phyloP scores from a whole-genome alignment of 257 asterid genomes.

The Lycium ferocissimum region DNA sequence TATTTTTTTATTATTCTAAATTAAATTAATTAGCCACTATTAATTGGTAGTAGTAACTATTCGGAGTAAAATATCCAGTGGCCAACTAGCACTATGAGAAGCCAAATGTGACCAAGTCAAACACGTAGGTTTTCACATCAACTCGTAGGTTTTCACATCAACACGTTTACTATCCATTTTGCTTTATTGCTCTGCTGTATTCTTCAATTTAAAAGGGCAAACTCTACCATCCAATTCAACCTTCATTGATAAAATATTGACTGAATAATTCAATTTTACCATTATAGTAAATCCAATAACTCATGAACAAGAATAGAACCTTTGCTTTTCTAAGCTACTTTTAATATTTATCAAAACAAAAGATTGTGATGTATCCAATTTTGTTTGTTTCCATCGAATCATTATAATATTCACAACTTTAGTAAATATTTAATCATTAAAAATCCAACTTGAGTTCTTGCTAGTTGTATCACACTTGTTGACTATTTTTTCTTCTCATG shows the following conservation, averaged over 20 bases:
- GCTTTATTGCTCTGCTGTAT: not conserved
- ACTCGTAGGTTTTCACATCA: constrained; percentile 20
- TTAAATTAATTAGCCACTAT: no score
- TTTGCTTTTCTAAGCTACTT: not conserved
- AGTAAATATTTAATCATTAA: not conserved
- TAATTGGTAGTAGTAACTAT: no score
- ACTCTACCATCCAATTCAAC: not conserved
- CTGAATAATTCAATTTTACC: not conserved
- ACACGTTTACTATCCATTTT: constrained; percentile 24
- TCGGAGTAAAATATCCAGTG: not conserved
- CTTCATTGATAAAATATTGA: not conserved
- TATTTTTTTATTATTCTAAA: no score
- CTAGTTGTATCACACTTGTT: constrained; percentile 46
- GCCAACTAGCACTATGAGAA: not conserved
- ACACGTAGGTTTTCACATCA: not conserved
- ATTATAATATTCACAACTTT: constrained; percentile 4
- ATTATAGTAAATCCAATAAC: not conserved
- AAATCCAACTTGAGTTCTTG: constrained; percentile 33
- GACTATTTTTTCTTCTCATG: constrained; percentile 18
- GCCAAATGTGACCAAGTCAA: constrained; percentile 29
- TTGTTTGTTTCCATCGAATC: constrained; percentile 34
- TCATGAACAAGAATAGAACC: not conserved
- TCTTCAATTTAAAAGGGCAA: not conserved
- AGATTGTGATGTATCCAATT: constrained; percentile 32
- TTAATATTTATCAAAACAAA: not conserved